phyloP scores from a whole-genome alignment of 2,329 filamentous ascomycete genomes.

The Xylogone sp. region DNA sequence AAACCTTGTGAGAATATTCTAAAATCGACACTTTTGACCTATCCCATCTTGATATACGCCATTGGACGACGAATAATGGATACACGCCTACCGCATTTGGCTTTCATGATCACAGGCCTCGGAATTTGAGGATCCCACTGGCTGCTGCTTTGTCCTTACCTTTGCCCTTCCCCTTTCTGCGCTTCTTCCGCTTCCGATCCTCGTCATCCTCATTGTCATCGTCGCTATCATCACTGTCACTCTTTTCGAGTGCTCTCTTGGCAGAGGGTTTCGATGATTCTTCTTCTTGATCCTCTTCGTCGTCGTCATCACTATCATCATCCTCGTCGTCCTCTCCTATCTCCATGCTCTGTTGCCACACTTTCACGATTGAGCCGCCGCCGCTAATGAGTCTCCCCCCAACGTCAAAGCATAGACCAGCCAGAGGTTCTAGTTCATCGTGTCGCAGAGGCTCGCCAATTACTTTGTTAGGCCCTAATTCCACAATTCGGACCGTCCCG shows the following conservation, averaged over 20 bases:
- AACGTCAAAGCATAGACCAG: conserved; percentile 79
- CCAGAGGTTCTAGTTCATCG: conserved; percentile 83
- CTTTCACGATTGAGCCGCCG: conserved; percentile 80
- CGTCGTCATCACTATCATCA: conserved; percentile 45
- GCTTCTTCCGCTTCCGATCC: conserved; percentile 21
- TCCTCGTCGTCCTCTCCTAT: conserved; percentile 40
- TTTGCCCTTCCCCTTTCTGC: conserved; percentile 26
- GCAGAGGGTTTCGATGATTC: conserved; percentile 16
- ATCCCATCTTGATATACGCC: neutral
- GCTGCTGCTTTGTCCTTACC: conserved; percentile 23
- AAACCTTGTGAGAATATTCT: no score
- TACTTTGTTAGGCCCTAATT: conserved; percentile 70
- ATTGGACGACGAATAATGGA: neutral
- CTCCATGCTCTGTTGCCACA: conserved; percentile 76
- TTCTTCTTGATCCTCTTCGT: conserved; percentile 41
- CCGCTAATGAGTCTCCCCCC: conserved; percentile 84
- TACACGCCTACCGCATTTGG: no score
- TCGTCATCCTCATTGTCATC: conserved; percentile 14
- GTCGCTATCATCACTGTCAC: conserved; percentile 18
- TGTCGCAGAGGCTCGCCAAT: conserved; percentile 60
- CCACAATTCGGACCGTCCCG: conserved; percentile 73
- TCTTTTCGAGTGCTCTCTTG: conserved; percentile 22
- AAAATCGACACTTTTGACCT: no score
- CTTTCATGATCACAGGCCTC: conserved; percentile 18
- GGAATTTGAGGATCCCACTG: conserved; percentile 27